phyloP scores from a whole-genome alignment of 768 basidiomycete species.

The Neoboletus magnificus region DNA sequence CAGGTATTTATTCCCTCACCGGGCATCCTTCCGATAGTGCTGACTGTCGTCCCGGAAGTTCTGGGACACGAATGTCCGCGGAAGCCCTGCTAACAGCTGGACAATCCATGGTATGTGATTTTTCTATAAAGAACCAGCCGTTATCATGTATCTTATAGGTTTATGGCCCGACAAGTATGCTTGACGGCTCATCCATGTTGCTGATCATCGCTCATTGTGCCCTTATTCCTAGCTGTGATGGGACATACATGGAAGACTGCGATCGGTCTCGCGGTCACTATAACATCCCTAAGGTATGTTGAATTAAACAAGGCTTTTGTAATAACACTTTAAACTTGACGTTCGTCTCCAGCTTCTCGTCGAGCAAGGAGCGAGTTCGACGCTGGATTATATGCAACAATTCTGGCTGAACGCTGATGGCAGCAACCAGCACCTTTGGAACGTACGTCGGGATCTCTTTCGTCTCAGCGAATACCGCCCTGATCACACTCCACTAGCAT shows the following conservation, averaged over 20 bases:
- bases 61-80: slow-evolving; percentile 66
- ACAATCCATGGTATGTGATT: slow-evolving; percentile 62
- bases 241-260: slow-evolving; percentile 33
- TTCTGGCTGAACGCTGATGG: slow-evolving; percentile 65
- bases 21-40: not conserved
- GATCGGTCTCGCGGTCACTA: slow-evolving; percentile 43
- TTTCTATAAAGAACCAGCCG: too few relatives aligned
- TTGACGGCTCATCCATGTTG: not conserved
- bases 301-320: not conserved
- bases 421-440: slow-evolving; percentile 65
- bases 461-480: not conserved
- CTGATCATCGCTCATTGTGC: not conserved
- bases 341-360: slow-evolving; percentile 45
- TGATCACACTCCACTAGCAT: slow-evolving; percentile 39
- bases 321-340: not conserved
- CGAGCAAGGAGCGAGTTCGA: slow-evolving; percentile 52
- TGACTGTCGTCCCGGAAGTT: slow-evolving; percentile 41
- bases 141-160: slow-evolving; percentile 36
- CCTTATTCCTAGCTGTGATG: slow-evolving; percentile 48
- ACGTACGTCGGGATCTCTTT: slow-evolving; percentile 38
- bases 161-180: slow-evolving; percentile 65
- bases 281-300: slow-evolving; percentile 39
- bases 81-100: slow-evolving; percentile 67
- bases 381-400: slow-evolving; percentile 57
- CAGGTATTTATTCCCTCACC: slow-evolving; percentile 33